Conservation (phyloP, 2,329 filamentous ascomycete genomes). For the Shiraia bambusicola region DNA sequence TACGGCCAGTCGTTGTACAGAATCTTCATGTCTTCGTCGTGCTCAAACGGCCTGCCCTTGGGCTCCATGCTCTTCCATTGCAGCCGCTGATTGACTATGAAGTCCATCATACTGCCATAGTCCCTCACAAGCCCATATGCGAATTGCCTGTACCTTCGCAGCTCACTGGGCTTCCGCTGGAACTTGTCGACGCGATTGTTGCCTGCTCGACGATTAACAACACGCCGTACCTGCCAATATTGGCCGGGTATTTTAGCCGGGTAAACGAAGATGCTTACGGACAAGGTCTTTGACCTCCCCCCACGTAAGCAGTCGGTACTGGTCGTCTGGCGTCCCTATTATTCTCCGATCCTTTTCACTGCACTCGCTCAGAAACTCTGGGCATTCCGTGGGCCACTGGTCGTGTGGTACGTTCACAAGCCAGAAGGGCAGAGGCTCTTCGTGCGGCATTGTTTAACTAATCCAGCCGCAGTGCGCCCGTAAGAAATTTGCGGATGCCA, state of each 20-base stretch:
- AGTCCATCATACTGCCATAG: conserved; percentile 77
- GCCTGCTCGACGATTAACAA: conserved; percentile 36
- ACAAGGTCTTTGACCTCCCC: conserved; percentile 63
- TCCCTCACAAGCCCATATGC: conserved; percentile 62
- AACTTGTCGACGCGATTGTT: conserved; percentile 74
- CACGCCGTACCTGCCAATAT: not conserved
- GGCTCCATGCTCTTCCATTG: conserved; percentile 60
- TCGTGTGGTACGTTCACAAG: conserved; percentile 71
- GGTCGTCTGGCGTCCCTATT: conserved; percentile 68
- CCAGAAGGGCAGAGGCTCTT: conserved; percentile 67
- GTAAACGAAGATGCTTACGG: conserved; percentile 22
- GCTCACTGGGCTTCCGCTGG: conserved; percentile 72
- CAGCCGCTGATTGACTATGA: conserved; percentile 70
- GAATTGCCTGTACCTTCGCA: conserved; percentile 76
- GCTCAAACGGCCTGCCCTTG: conserved; percentile 47
- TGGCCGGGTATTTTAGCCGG: not conserved
- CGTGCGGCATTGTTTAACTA: conserved; percentile 26
- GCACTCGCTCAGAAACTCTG: conserved; percentile 65
- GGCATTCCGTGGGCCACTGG: conserved; percentile 67
- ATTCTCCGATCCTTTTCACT: conserved; percentile 69
- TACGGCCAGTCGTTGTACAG: conserved; percentile 95
- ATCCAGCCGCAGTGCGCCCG: not conserved
- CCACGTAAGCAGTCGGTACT: conserved; percentile 69
- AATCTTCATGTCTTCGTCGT: conserved; percentile 67
- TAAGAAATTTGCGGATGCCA: not conserved